A percentile compares a stretch with the other conserved stretches of the same genome.
Evolutionary conservation across 441 rosid genomes (phyloP).

Genomic region (Euphorbia schlechtendalii): DNA sequence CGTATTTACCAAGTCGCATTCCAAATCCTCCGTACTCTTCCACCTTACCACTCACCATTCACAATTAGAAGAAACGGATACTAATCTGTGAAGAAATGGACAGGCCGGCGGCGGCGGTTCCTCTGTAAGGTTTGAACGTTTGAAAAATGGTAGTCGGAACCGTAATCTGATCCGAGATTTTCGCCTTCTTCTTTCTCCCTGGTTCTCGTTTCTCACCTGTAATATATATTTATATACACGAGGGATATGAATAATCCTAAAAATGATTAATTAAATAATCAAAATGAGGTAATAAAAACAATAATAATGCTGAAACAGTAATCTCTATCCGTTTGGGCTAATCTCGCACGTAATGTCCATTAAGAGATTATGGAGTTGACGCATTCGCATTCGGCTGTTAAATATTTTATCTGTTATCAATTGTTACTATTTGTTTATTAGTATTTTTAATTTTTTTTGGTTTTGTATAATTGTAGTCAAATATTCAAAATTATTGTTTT

Average conservation of each 20-base stretch:
- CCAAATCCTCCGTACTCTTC: conserved; percentile 29
- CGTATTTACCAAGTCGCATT: conserved; percentile 84
- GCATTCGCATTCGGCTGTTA: neutral
- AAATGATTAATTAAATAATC: neutral
- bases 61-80: neutral
- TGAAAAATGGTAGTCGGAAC: neutral
- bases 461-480: too few species aligned
- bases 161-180: neutral
- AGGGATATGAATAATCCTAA: neutral
- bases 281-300: neutral
- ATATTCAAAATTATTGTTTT: too few species aligned
- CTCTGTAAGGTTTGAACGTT: too few species aligned
- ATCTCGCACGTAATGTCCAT: neutral
- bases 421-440: too few species aligned
- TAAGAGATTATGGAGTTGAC: neutral
- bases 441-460: too few species aligned
- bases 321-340: neutral
- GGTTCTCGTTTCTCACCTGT: neutral
- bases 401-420: too few species aligned
- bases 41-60: conserved; percentile 36
- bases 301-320: too few species aligned
- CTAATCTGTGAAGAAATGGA: neutral
- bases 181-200: neutral
- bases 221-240: neutral
- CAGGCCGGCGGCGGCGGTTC: neutral